Base-by-base conservation (phyloP, 768 basidiomycete genomes). In the Rubroboletus satanas region DNA sequence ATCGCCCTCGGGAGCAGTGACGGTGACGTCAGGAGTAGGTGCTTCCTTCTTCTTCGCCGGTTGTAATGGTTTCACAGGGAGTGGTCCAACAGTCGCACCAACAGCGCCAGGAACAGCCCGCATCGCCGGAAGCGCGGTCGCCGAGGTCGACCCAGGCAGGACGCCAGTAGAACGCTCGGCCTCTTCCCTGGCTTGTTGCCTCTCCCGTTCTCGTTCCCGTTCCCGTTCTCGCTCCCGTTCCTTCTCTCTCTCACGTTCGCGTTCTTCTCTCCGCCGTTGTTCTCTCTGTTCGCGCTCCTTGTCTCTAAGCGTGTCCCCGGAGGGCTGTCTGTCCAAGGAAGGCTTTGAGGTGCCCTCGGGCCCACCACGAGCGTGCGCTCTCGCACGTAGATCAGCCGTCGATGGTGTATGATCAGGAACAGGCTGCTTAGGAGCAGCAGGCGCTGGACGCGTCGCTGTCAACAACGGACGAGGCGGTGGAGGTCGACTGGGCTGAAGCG, bases 21-120 rank as follows among this genome's bases (percentile, higher is more conserved):
- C 79, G 45, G 81, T 84, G 18, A 87, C 77, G 23, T 72, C 65
- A 2, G 75, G 76, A 2, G 68, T 39, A 0, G 54, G 36, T 1
- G 33, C 44, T 0, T 73, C 72, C 44, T 74, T 72, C 73, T 89
- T 90, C 78, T 90, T 91, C 32, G 72, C 66, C 0, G 88, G 82
- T 66, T 90, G 89, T 54, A 93, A 71, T 0, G 90, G 90, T 62
- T 90, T 85, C 33, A 92, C 83, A 1, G 81, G 76, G 0, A 83
- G 80, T 3, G 86, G 80, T 0, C 81, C 83, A 32, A 70, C 74
- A 5, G 77, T 72, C 4, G 81, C 71, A 14, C 79, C 83, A 45
- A 81, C 79, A 12, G 80, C 65, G 2, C 77, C 81, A 12, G 66
- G 41, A 1, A 71, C 77, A 18, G 80, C 76, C 17, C 80, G 77